These are phyloP conservation scores for Orbilia ellipsospora DNA, from an alignment of 2,329 filamentous ascomycete genomes.

Conservation along the genomic window DNA sequence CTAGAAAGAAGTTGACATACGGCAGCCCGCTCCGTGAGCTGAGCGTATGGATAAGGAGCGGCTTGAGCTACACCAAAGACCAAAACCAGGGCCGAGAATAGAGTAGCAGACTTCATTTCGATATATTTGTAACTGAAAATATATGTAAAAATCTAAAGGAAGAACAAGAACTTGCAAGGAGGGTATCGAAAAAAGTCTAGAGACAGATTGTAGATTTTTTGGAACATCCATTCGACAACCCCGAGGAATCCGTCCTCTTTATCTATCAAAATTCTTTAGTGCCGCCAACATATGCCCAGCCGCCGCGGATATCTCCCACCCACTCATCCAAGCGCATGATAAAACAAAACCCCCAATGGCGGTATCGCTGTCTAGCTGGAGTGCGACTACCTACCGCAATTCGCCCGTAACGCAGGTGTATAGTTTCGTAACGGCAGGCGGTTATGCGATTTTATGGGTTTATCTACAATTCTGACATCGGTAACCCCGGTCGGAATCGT, in stretches of 20 bases:
- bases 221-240: too few species aligned
- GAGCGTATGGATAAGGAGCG: conserved; percentile 32
- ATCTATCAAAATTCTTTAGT: conserved; percentile 18
- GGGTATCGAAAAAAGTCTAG: neutral
- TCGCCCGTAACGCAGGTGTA: conserved; percentile 33
- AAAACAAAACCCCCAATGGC: neutral
- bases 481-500: conserved; percentile 21
- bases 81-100: conserved; percentile 39
- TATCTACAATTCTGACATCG: conserved; percentile 41
- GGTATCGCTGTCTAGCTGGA: conserved; percentile 21
- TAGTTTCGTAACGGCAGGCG: conserved; percentile 42
- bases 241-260: neutral
- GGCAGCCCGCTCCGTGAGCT: conserved; percentile 16
- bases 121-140: conserved; percentile 1
- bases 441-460: conserved; percentile 14
- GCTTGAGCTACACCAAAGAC: conserved; percentile 44
- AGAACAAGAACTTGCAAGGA: conserved; percentile 3
- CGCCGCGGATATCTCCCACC: conserved; percentile 20
- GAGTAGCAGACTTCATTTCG: conserved; percentile 39
- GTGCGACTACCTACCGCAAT: conserved; percentile 18
- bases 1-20: conserved; percentile 10
- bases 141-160: neutral
- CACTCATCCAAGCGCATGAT: conserved; percentile 26
- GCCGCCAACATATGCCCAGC: neutral
- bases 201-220: too few species aligned